phyloP scores from a whole-genome alignment of 768 basidiomycete species.

The Kockovaella imperatae region DNA sequence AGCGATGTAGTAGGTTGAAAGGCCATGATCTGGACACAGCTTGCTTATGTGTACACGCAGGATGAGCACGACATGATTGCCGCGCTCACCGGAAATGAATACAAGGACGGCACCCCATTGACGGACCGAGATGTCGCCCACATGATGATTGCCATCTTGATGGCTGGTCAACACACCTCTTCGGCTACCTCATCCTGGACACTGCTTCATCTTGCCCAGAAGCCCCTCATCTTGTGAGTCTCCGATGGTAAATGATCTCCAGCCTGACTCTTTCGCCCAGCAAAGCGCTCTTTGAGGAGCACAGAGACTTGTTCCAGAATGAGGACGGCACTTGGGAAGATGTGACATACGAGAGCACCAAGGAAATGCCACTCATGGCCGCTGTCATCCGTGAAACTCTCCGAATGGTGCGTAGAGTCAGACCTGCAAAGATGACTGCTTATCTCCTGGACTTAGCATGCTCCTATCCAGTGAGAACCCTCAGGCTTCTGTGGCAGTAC shows the following conservation, averaged over 20 bases:
- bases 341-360: slow-evolving; percentile 78
- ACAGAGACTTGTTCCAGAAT: slow-evolving; percentile 68
- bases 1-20: slow-evolving; percentile 45
- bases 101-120: slow-evolving; percentile 69
- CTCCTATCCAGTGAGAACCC: slow-evolving; percentile 75
- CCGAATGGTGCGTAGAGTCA: slow-evolving; percentile 25
- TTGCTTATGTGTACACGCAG: slow-evolving; percentile 41
- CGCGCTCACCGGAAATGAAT: slow-evolving; percentile 71
- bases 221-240: slow-evolving; percentile 65
- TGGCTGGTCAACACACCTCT: slow-evolving; percentile 98
- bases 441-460: slow-evolving; percentile 57
- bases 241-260: not conserved
- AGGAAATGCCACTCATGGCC: slow-evolving; percentile 73
- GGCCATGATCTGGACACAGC: not conserved
- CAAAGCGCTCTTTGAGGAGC: slow-evolving; percentile 79
- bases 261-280: slow-evolving; percentile 44
- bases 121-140: slow-evolving; percentile 90
- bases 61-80: slow-evolving; percentile 87
- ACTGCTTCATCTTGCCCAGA: slow-evolving; percentile 74
- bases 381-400: slow-evolving; percentile 77
- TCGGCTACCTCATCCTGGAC: slow-evolving; percentile 88
- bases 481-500: not conserved
- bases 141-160: slow-evolving; percentile 95
- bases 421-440: not conserved
- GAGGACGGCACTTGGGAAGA: slow-evolving; percentile 71